Conservation (phyloP, 768 basidiomycete species). For the Leccinellum luteum region DNA sequence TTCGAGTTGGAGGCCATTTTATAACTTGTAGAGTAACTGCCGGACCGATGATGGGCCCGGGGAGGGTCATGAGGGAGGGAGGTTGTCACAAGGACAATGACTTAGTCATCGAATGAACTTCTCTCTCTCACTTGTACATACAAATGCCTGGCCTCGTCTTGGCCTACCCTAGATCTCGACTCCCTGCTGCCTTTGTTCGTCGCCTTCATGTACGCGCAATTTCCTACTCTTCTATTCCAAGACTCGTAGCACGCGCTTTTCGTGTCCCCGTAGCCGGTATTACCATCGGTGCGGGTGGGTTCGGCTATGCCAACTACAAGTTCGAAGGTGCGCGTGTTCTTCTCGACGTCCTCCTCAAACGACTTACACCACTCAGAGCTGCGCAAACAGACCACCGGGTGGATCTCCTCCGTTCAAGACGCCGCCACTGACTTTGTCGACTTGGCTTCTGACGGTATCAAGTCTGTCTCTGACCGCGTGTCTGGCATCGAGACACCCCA, state of each 20-base stretch:
- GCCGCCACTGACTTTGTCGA: conserved; percentile 59
- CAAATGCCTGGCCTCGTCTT: no score
- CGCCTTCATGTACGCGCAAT: conserved; percentile 71
- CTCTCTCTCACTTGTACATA: no score
- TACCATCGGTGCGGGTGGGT: conserved; percentile 85
- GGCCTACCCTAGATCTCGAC: conserved; percentile 22
- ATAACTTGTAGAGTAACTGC: no score
- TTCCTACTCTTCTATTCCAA: conserved; percentile 87
- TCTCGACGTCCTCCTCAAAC: neutral
- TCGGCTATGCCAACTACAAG: conserved; percentile 96
- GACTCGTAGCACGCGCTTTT: conserved; percentile 84
- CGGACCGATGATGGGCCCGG: no score
- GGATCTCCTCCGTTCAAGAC: conserved; percentile 65
- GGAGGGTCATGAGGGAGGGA: no score
- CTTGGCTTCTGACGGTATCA: conserved; percentile 68
- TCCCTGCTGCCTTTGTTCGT: conserved; percentile 43
- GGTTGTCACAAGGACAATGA: no score
- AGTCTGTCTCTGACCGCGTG: conserved; percentile 55
- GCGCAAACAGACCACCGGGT: conserved; percentile 62
- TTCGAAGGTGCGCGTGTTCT: conserved; percentile 72
- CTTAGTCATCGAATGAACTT: neutral
- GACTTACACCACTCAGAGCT: conserved; percentile 51
- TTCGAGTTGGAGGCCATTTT: no score
- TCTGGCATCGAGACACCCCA: conserved; percentile 58
- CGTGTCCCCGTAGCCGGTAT: conserved; percentile 85